Base-by-base conservation (phyloP, 2,329 filamentous ascomycete genomes). In the Curvularia lunata region DNA sequence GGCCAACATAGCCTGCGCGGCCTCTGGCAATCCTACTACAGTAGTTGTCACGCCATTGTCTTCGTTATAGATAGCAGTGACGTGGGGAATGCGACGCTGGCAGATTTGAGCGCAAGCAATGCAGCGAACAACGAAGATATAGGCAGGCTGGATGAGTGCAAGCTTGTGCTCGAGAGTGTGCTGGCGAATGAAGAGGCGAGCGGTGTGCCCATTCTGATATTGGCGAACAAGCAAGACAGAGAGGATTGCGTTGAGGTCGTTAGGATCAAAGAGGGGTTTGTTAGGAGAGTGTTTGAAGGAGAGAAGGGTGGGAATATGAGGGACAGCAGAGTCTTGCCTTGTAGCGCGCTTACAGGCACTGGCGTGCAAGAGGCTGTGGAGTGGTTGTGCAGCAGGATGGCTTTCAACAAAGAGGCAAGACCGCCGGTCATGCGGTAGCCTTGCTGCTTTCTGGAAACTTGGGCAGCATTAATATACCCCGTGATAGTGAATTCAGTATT, bases 231-330 rank as follows among this genome's bases (percentile, higher is more conserved):
- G 80, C 95, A 99, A 80, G 95, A 99, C 76, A 83, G 94, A 1
- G 95, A 99, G 78, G 95, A 98, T 78, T 98, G 94, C 68, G 91
- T 98, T 51, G 95, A 99, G 83, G 95, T 97, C 2, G 94, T 98
- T 59, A 84, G 92, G 64, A 97, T 99, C 74, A 99, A 99, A 80
- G 95, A 99, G 77, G 95, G 94, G 0, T 83, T 98, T 53, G 93
- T 99, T 50, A 90, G 96, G 79, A 92, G 91, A 80, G 93, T 99
- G 21, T 95, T 97, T 81, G 93, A 98, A 81, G 91, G 95, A 19
- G 91, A 96, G 74, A 95, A 94, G 79, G 92, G 92, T 0, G 85
- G 84, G 41, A 90, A 88, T 62, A 91, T 97, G 52, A 85, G 94
- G 63, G 95, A 99, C 80, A 96, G 91, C 72, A 84, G 95, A 59